Conservation (phyloP, 2,329 filamentous ascomycete species). For the Penicillium expansum region DNA sequence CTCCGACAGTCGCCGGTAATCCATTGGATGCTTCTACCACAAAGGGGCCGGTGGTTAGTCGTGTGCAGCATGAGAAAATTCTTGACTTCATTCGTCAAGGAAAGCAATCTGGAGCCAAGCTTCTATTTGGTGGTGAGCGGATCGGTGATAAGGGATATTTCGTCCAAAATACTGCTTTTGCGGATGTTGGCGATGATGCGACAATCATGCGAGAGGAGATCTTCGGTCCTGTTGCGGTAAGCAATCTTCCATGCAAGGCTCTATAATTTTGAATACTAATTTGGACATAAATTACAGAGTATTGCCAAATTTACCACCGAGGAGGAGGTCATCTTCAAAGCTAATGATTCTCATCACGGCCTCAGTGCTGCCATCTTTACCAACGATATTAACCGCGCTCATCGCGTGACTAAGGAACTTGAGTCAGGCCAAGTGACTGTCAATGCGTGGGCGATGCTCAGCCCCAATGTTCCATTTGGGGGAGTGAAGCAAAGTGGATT, state of each 20-base stretch:
- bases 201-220: slow-evolving; percentile 54
- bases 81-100: slow-evolving; percentile 26
- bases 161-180: slow-evolving; percentile 60
- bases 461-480: slow-evolving; percentile 27
- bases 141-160: slow-evolving; percentile 54
- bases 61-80: slow-evolving; percentile 23
- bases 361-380: slow-evolving; percentile 30
- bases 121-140: slow-evolving; percentile 25
- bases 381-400: slow-evolving; percentile 24
- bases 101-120: slow-evolving; percentile 18
- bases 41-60: slow-evolving; percentile 26
- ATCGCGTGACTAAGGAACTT: slow-evolving; percentile 22
- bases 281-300: slow-evolving; percentile 28
- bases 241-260: neutral
- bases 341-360: slow-evolving; percentile 51
- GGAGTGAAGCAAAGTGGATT: slow-evolving; percentile 31
- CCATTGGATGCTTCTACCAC: slow-evolving; percentile 22
- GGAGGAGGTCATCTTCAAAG: slow-evolving; percentile 55
- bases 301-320: slow-evolving; percentile 59
- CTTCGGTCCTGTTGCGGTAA: slow-evolving; percentile 55
- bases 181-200: slow-evolving; percentile 50
- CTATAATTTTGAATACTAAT: neutral
- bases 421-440: slow-evolving; percentile 29
- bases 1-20: slow-evolving; percentile 29
- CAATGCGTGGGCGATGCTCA: slow-evolving; percentile 29